Conservation (phyloP, 73 alveolate genomes). For the Tetrahymena elliotti region DNA sequence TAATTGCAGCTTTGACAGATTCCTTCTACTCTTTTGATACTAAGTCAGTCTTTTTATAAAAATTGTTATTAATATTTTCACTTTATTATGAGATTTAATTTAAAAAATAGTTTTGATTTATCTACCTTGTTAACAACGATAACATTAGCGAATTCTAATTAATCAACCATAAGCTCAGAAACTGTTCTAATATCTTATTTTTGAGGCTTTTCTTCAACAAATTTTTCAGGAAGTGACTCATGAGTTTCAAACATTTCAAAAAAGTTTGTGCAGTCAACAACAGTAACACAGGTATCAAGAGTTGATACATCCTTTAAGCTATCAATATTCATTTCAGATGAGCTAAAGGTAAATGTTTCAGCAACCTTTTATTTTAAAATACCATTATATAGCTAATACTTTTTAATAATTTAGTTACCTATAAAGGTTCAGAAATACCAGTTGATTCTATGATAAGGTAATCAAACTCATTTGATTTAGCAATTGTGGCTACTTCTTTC, state of each 20-base stretch:
- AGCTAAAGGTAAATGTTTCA: background rate
- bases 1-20: conserved; percentile 13
- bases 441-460: conserved; percentile 54
- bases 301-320: background rate
- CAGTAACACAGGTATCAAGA: background rate
- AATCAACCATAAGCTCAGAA: conserved; percentile 49
- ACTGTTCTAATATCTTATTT: conserved; percentile 31
- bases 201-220: background rate
- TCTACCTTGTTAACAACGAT: conserved; percentile 41
- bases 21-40: conserved; percentile 16
- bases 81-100: no score
- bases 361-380: background rate
- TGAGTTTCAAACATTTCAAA: background rate
- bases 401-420: background rate
- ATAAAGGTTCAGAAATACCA: conserved; percentile 59
- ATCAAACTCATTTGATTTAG: conserved; percentile 45
- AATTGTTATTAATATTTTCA: background rate
- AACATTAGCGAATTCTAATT: conserved; percentile 61
- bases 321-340: background rate
- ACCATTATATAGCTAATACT: background rate
- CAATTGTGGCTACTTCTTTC: conserved; percentile 37
- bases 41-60: conserved; percentile 14
- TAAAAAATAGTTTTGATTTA: background rate
- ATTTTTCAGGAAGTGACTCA: background rate
- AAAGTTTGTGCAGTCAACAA: background rate